Percentiles rank a stretch among this genome's conserved stretches.
phyloP scores from a whole-genome alignment of 2,329 filamentous ascomycete species.

The Capronia epimyces region DNA sequence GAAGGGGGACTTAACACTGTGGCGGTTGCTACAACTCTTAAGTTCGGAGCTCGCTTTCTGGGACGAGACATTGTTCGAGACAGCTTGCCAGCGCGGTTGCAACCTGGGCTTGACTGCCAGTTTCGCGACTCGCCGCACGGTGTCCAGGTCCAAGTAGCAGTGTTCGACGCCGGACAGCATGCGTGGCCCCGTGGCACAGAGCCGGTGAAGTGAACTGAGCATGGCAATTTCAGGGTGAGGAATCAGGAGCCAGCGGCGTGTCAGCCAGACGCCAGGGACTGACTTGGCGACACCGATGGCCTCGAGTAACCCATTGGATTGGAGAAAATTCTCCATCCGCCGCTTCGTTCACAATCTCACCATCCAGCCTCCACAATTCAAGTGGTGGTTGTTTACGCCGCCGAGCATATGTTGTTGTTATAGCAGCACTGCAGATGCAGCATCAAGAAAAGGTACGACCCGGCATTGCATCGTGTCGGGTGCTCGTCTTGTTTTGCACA shows the following conservation, averaged over 20 bases:
- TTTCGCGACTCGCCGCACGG: not conserved
- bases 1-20: not conserved
- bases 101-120: not conserved
- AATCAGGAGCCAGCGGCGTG: conserved; percentile 14
- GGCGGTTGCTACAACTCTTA: not conserved
- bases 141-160: not conserved
- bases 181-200: conserved; percentile 13
- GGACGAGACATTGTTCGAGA: conserved; percentile 16
- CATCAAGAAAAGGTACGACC: not conserved
- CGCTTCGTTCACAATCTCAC: conserved; percentile 11
- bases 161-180: conserved; percentile 1
- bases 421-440: conserved; percentile 7
- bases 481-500: not conserved
- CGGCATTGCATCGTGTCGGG: not conserved
- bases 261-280: conserved; percentile 15
- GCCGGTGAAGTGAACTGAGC: conserved; percentile 5
- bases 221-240: conserved; percentile 21
- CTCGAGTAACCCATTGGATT: conserved; percentile 6
- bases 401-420: not conserved
- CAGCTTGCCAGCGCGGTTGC: conserved; percentile 11
- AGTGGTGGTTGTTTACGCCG: not conserved
- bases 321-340: conserved; percentile 13
- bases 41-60: not conserved
- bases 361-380: not conserved
- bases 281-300: conserved; percentile 8